Percentiles rank a stretch among this genome's conserved stretches.
Evolutionary conservation across 495 filamentous ascomycete genomes (phyloP).

Genomic region (Aspergillus nanangensis): DNA sequence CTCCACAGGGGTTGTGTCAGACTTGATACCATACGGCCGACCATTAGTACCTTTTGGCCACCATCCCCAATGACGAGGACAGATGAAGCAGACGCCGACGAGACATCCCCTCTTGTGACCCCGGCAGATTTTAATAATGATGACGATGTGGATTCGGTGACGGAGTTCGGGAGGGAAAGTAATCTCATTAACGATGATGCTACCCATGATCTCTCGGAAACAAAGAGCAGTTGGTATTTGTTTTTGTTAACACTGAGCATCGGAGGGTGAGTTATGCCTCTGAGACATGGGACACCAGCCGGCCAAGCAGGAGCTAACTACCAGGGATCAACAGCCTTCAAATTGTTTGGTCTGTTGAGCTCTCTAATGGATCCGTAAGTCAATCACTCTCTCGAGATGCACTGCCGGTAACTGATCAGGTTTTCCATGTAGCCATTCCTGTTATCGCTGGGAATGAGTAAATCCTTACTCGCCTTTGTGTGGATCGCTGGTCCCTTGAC

Average conservation of each 20-base stretch:
- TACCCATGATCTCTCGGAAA: conserved; percentile 10
- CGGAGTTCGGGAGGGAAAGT: conserved; percentile 8
- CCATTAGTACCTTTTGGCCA: not conserved
- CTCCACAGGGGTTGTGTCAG: no score
- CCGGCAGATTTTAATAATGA: conserved; percentile 19
- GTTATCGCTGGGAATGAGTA: conserved; percentile 81
- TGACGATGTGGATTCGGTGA: conserved; percentile 14
- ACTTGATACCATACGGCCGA: no score
- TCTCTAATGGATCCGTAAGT: conserved; percentile 75
- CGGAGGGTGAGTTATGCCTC: conserved; percentile 63
- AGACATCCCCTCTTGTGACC: conserved; percentile 38
- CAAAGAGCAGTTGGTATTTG: conserved; percentile 76
- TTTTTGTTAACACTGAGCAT: conserved; percentile 79
- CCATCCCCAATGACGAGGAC: conserved; percentile 10
- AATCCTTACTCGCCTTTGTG: conserved; percentile 86
- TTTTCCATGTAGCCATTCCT: conserved; percentile 49
- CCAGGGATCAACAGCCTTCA: conserved; percentile 53
- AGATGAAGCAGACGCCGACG: conserved; percentile 17
- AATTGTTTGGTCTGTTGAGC: conserved; percentile 90
- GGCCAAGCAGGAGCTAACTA: no score
- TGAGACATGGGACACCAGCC: no score
- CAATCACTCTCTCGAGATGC: not conserved
- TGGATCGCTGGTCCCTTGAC: conserved; percentile 92
- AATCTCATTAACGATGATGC: conserved; percentile 13
- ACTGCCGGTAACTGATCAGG: not conserved